Percentiles rank a stretch among this genome's conserved stretches.
phyloP scores from a whole-genome alignment of 306 rosid species.

The Fagus sylvatica region DNA sequence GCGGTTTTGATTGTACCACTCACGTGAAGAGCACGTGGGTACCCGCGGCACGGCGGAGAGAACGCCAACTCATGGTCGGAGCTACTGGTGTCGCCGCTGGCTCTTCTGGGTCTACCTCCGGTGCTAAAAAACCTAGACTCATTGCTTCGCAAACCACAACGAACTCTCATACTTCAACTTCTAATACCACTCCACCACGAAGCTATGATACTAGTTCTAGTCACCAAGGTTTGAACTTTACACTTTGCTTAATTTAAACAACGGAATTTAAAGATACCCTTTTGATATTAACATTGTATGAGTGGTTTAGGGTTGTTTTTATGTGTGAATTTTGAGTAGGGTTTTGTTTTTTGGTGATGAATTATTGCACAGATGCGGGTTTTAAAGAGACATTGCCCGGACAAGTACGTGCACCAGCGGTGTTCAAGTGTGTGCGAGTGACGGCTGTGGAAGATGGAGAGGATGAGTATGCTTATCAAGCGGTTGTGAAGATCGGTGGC shows the following conservation, averaged over 20 bases:
- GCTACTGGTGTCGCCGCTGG: constrained; percentile 34
- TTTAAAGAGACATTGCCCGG: constrained; percentile 68
- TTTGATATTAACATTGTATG: neutral
- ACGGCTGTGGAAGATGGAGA: constrained; percentile 82
- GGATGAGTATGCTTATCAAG: constrained; percentile 84
- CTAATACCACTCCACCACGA: constrained; percentile 92
- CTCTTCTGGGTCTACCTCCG: constrained; percentile 71
- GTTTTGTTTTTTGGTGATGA: constrained; percentile 7
- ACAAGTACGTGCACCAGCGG: constrained; percentile 80
- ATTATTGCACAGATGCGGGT: constrained; percentile 53
- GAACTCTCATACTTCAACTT: constrained; percentile 83
- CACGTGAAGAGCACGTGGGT: constrained; percentile 99
- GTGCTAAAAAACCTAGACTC: constrained; percentile 79
- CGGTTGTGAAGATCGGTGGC: constrained; percentile 81
- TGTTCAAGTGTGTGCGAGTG: constrained; percentile 91
- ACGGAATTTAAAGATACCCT: neutral
- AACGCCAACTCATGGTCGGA: constrained; percentile 54
- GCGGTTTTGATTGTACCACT: constrained; percentile 84
- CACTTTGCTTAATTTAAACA: neutral
- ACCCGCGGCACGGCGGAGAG: constrained; percentile 83
- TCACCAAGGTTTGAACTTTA: constrained; percentile 64
- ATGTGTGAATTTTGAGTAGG: constrained; percentile 22
- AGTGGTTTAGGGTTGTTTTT: neutral
- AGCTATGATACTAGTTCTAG: constrained; percentile 92
- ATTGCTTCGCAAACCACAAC: constrained; percentile 70